phyloP scores from a whole-genome alignment of 2,329 filamentous ascomycete species.

The Lachnellula willkommii region DNA sequence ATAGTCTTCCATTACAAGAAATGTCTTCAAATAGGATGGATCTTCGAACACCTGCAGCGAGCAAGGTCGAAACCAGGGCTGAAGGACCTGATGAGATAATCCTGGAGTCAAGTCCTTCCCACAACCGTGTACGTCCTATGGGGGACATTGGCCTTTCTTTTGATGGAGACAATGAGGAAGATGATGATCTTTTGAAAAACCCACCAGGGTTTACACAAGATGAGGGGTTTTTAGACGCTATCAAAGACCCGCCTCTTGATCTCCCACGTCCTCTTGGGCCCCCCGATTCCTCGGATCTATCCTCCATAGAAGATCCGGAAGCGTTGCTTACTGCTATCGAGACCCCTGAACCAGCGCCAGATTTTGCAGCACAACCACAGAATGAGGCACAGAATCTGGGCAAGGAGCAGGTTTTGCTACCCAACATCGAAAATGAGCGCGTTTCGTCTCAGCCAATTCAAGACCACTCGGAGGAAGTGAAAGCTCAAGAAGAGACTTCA shows the following conservation, averaged over 20 bases:
- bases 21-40: constrained; percentile 8
- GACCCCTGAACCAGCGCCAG: no score
- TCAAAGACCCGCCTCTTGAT: neutral
- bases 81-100: constrained; percentile 17
- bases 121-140: constrained; percentile 20
- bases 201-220: constrained; percentile 28
- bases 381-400: no score
- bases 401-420: no score
- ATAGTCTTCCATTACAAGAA: constrained; percentile 16
- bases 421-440: no score
- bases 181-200: constrained; percentile 15
- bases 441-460: no score
- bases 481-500: no score
- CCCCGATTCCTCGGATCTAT: neutral
- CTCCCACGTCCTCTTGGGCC: neutral
- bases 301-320: no score
- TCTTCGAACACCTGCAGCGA: constrained; percentile 3
- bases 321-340: no score
- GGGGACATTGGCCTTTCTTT: constrained; percentile 27
- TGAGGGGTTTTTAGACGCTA: constrained; percentile 15
- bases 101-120: constrained; percentile 30
- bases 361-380: no score
- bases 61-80: constrained; percentile 4
- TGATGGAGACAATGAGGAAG: constrained; percentile 5
- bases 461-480: no score